Conservation (phyloP, 2,329 filamentous ascomycete genomes). For the Waltergamsia citrina region DNA sequence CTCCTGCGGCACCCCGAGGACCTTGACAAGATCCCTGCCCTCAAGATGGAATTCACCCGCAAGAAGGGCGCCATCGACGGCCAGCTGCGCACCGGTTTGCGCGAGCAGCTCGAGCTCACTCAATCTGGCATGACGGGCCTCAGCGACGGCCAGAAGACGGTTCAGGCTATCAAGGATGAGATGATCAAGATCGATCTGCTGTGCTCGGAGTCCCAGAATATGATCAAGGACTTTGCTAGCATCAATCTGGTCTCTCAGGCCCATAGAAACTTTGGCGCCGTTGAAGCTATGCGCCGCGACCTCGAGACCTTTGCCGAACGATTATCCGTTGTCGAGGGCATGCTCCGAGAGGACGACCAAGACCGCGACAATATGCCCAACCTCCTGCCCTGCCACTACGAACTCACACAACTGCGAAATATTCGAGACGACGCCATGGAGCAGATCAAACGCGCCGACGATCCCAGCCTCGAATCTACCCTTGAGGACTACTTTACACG, state of each 20-base stretch:
- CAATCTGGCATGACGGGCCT: constrained; percentile 88
- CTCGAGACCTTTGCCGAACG: constrained; percentile 80
- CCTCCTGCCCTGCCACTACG: constrained; percentile 80
- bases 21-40: constrained; percentile 83
- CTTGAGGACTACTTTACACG: constrained; percentile 83
- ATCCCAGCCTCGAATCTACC: constrained; percentile 67
- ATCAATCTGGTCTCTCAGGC: constrained; percentile 90
- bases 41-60: constrained; percentile 87
- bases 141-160: constrained; percentile 80
- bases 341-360: constrained; percentile 75
- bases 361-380: constrained; percentile 89
- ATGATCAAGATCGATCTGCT: constrained; percentile 98
- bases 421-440: constrained; percentile 95
- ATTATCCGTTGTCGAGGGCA: constrained; percentile 62
- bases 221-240: constrained; percentile 92
- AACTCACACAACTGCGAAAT: constrained; percentile 82
- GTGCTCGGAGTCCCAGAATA: constrained; percentile 93
- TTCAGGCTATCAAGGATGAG: constrained; percentile 91
- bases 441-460: constrained; percentile 74
- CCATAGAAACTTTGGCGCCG: constrained; percentile 90
- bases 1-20: constrained; percentile 92
- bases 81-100: constrained; percentile 78
- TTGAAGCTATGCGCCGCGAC: constrained; percentile 86
- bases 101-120: constrained; percentile 89
- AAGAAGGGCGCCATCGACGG: constrained; percentile 90